Base-by-base conservation (phyloP, 768 basidiomycete genomes). In the Pleurotus giganteus region DNA sequence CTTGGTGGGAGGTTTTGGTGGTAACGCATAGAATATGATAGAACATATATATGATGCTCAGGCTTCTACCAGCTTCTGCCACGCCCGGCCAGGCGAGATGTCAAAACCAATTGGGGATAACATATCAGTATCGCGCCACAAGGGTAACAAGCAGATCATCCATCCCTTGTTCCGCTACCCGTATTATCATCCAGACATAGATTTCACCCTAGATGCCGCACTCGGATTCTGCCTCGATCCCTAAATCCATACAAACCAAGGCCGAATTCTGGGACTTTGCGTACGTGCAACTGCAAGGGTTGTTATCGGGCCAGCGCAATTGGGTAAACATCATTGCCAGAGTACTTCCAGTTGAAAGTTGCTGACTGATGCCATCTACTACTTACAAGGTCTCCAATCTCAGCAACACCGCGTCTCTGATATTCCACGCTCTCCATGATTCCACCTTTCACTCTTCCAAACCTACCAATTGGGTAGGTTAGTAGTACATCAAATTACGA, bases 391-490 rank as follows among this genome's bases (percentile, higher is more conserved):
- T 96, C 37, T 83, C 93, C n/a, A 94, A 93, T 66, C 77, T 94
- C 19, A 83, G 92, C 39, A 96, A 95, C 65, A 80, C 91, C 0
- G 82, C 91, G 23, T 85, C 91, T 5, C 70, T 95, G 49, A 79
- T 97, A 39, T 96, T 84, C 74, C 84, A 86, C 61, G 79, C 89
- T 9, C 79, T 94, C 43, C 79, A 83, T 44, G 84, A 84, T 13
- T 95, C 87, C 58, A 70, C 75, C 11, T 64, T 77, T 23, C 71
- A 81, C 63, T 94, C 91, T 61, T 91, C 90, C 26, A 62, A 63
- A 31, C 82, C 88, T 2, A 91, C 96, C 19, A 96, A 96, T 65
- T 98, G 94, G 95, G 88, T 88, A 74, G 95, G 95, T 94, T 61
- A 73, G 90, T 71, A 23, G n/a, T 54, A 19, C 50, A 47, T 31